These are phyloP conservation scores for Isabelozyma rhagii DNA, from an alignment of 805 yeast genomes.

Conservation along the genomic window DNA sequence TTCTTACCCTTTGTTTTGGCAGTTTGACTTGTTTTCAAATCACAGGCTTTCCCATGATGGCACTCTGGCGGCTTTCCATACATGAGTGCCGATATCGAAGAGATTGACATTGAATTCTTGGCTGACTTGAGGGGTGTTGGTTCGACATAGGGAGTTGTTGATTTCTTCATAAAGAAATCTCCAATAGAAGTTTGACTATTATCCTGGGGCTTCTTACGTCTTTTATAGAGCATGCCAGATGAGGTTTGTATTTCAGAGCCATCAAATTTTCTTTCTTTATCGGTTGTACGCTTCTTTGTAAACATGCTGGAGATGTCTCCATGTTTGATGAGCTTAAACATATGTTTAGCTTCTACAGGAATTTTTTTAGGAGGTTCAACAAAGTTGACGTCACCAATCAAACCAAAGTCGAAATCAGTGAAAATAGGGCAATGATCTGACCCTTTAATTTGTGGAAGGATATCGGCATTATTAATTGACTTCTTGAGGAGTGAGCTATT, in stretches of 20 bases:
- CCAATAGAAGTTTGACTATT: constrained; percentile 19
- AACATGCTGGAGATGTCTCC: constrained; percentile 34
- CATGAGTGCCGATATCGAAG: constrained; percentile 8
- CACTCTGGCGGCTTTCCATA: constrained; percentile 27
- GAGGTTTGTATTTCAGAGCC: neutral
- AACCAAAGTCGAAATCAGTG: constrained; percentile 51
- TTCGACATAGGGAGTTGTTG: neutral
- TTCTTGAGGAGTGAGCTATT: constrained; percentile 34
- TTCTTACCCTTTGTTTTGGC: constrained; percentile 25
- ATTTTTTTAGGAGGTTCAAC: constrained; percentile 14
- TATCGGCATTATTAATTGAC: constrained; percentile 41
- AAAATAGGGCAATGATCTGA: constrained; percentile 94
- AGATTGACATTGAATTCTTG: constrained; percentile 2
- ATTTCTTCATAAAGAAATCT: constrained; percentile 16
- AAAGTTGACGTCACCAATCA: neutral
- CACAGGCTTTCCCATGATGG: constrained; percentile 21
- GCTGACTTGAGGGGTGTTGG: neutral
- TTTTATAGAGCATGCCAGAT: constrained; percentile 9
- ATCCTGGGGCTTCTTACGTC: constrained; percentile 12
- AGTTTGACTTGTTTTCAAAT: constrained; percentile 24
- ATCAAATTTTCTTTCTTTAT: neutral
- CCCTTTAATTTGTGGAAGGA: constrained; percentile 72
- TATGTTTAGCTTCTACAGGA: constrained; percentile 52
- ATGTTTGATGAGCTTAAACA: constrained; percentile 36
- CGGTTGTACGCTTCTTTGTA: neutral